Evolutionary conservation across 306 rosid genomes (phyloP), one percentile per base, ranked within the genome.

Genomic region (Prunus armeniaca): DNA sequence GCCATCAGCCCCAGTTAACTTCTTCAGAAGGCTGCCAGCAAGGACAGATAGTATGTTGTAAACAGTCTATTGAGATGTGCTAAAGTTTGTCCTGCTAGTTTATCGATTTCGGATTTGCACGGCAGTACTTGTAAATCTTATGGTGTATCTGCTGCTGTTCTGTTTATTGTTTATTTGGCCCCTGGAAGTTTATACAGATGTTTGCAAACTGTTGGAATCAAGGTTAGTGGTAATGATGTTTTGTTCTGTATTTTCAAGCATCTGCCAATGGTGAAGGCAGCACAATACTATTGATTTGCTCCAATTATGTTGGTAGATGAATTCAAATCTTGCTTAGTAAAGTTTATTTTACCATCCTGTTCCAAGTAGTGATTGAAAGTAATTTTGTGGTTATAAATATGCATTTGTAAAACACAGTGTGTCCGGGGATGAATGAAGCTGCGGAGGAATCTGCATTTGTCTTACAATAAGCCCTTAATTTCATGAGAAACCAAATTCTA

Each of bases 11-110:
- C 96, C 97, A 0, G 2, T 89, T 78, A 92, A 89, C 75, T 95
- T 90, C 93, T 95, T 90, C 88, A 89, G 97, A 47, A 84, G 97
- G 75, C 81, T 95, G 69, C 97, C 99, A 3, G 89, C 99, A 12
- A 87, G 83, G 75, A 88, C 93, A 1, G 99, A 95, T 71, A 84
- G 84, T 77, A 89, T 95, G 97, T 24, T 93, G 85, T 93, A 84
- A 79, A 47, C 14, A 28, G 17, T 50, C 30, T 27, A 49, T 19
- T 78, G 15, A 75, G 67, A 38, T 32, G 65, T 50, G n/a, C 24
- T 50, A 12, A 58, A 28, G 25, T 69, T 34, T 75, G 75, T 74
- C 57, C 71, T 70, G 78, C 78, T 68, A 18, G 3, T 75, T 69
- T 49, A 15, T 46, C 28, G 61, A 41, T n/a, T 78, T 55, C 66